Percentiles rank a stretch among this genome's conserved stretches.
Conservation (phyloP, 169 alveolate species). For the Plasmodium vinckei region DNA sequence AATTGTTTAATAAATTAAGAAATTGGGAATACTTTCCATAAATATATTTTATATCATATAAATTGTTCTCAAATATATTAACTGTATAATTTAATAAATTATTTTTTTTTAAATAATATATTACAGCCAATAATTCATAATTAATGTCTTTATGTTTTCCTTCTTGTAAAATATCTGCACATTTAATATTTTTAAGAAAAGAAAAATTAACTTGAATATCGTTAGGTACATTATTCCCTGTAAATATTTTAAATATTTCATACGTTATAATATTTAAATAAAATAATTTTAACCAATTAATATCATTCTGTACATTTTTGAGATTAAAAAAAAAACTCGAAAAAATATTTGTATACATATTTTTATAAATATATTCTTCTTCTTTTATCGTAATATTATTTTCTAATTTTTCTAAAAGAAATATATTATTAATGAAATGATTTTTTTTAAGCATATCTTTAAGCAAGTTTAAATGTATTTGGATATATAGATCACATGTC, state of each 20-base stretch:
- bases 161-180: constrained; percentile 26
- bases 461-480: constrained; percentile 31
- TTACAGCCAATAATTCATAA: constrained; percentile 17
- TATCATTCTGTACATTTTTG: not conserved
- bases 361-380: constrained; percentile 22
- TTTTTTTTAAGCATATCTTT: constrained; percentile 47
- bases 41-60: constrained; percentile 16
- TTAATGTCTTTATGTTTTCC: not conserved
- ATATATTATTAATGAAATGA: constrained; percentile 15
- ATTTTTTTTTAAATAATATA: constrained; percentile 23
- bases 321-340: constrained; percentile 33
- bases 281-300: constrained; percentile 38
- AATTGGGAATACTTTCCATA: constrained; percentile 19
- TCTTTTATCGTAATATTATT: constrained; percentile 29
- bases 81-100: constrained; percentile 4
- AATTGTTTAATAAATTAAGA: constrained; percentile 29
- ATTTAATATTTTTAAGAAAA: constrained; percentile 22
- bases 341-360: constrained; percentile 21
- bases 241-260: constrained; percentile 28
- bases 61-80: constrained; percentile 8
- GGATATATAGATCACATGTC: constrained; percentile 37
- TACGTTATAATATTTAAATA: constrained; percentile 40
- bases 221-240: not conserved
- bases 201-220: constrained; percentile 30
- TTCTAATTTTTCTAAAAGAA: constrained; percentile 29